These are phyloP conservation scores for Dacryopinax primogenitus DNA, from an alignment of 768 basidiomycete species.

Conservation along the genomic window DNA sequence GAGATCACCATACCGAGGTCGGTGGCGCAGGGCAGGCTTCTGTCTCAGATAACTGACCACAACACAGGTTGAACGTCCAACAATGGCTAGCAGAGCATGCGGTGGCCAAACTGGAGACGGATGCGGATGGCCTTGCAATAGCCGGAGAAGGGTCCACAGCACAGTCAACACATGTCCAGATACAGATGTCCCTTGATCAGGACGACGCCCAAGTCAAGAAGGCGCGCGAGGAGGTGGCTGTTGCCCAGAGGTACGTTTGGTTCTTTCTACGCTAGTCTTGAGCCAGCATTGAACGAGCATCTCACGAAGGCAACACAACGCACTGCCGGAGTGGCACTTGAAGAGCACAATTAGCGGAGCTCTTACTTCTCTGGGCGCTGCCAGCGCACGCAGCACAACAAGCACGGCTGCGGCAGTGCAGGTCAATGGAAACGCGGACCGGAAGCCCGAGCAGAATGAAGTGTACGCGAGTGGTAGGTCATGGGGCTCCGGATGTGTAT, in stretches of 20 bases:
- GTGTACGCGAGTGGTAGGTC: neutral
- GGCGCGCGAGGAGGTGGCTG: constrained; percentile 69
- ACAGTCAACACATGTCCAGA: constrained; percentile 64
- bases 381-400: neutral
- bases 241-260: constrained; percentile 51
- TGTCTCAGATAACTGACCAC: neutral
- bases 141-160: constrained; percentile 27
- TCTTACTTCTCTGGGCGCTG: constrained; percentile 61
- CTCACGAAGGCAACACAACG: constrained; percentile 57
- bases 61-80: constrained; percentile 61
- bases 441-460: neutral
- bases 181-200: constrained; percentile 61
- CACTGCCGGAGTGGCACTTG: constrained; percentile 86
- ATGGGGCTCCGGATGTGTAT: neutral
- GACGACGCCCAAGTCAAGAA: constrained; percentile 74
- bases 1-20: constrained; percentile 73
- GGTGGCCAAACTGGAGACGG: constrained; percentile 12
- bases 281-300: neutral
- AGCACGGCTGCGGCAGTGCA: neutral
- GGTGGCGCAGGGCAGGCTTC: constrained; percentile 23
- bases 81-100: constrained; percentile 69
- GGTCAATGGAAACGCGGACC: neutral
- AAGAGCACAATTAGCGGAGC: constrained; percentile 92
- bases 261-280: neutral
- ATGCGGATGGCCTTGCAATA: neutral